phyloP scores from a whole-genome alignment of 805 yeast species.

The Brettanomyces custersianus region DNA sequence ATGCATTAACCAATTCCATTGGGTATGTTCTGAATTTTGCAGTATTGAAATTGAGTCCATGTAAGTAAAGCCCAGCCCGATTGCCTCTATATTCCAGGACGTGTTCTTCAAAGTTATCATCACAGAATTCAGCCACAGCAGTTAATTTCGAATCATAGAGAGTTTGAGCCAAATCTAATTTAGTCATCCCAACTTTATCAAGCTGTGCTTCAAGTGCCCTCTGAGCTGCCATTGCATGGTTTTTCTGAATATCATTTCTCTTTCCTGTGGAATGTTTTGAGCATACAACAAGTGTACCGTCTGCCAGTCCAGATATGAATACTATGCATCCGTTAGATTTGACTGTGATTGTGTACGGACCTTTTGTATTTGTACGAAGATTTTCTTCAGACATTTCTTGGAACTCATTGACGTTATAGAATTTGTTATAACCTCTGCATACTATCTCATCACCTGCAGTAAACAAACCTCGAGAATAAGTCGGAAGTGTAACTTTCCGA shows the following conservation, averaged over 20 bases:
- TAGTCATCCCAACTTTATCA: slow-evolving; percentile 25
- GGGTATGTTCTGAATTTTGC: slow-evolving; percentile 57
- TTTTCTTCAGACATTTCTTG: slow-evolving; percentile 38
- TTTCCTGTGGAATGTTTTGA: slow-evolving; percentile 84
- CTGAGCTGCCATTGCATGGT: slow-evolving; percentile 75
- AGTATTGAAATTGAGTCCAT: slow-evolving; percentile 73
- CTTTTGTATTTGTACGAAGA: slow-evolving; percentile 41
- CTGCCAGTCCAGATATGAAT: slow-evolving; percentile 65
- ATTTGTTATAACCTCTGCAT: slow-evolving; percentile 89
- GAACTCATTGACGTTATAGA: slow-evolving; percentile 74
- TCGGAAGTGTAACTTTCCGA: slow-evolving; percentile 47
- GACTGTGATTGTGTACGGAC: slow-evolving; percentile 73
- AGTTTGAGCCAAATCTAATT: slow-evolving; percentile 44
- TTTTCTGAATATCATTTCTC: slow-evolving; percentile 35
- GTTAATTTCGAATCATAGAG: slow-evolving; percentile 52
- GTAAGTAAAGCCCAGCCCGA: slow-evolving; percentile 76
- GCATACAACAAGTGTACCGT: slow-evolving; percentile 77
- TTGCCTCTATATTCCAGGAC: slow-evolving; percentile 63
- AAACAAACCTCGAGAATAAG: slow-evolving; percentile 79
- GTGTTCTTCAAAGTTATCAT: slow-evolving; percentile 90
- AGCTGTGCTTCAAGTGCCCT: slow-evolving; percentile 48
- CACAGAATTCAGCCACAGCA: slow-evolving; percentile 89
- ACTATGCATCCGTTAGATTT: slow-evolving; percentile 95
- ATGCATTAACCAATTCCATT: slow-evolving; percentile 46
- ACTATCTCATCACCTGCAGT: slow-evolving; percentile 42